Conservation (phyloP, 116 monocot genomes). For the Cymodocea nodosa region DNA sequence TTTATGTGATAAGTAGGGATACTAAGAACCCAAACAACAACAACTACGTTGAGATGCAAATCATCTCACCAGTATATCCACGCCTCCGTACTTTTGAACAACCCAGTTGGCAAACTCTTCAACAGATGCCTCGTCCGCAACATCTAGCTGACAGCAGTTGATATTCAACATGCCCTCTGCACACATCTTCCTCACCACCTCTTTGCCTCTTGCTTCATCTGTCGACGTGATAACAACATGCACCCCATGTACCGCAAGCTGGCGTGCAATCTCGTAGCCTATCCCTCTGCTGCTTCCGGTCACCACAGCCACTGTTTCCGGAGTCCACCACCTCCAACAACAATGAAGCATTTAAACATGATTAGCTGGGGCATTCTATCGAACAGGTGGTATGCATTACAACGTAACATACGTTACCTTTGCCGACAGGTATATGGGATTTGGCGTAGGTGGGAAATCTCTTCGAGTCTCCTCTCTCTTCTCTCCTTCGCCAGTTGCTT, state of each 20-base stretch:
- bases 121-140: conserved; percentile 42
- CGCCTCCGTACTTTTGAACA: conserved; percentile 26
- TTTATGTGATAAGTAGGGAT: too few relatives aligned
- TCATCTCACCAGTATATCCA: conserved; percentile 67
- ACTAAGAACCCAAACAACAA: too few relatives aligned
- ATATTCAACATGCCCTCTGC: conserved; percentile 25
- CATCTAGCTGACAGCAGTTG: conserved; percentile 49
- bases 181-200: conserved; percentile 20
- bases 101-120: conserved; percentile 39
- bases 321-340: conserved; percentile 48
- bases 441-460: conserved; percentile 44
- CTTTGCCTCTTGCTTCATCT: conserved; percentile 28
- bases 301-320: conserved; percentile 60
- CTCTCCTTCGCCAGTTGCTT: conserved; percentile 68
- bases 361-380: conserved; percentile 18
- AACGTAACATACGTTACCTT: conserved; percentile 11
- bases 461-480: conserved; percentile 42
- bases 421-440: conserved; percentile 24
- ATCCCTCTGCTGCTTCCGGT: conserved; percentile 81
- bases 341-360: neutral
- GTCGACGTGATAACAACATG: conserved; percentile 54
- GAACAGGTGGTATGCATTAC: conserved; percentile 19
- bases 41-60: neutral
- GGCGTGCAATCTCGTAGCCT: conserved; percentile 72
- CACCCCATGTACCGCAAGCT: conserved; percentile 45